Evolutionary conservation across 1,284 basidiomycete genomes (phyloP), one percentile per base, ranked within the genome.

Genomic region (Termitomyces sp.): DNA sequence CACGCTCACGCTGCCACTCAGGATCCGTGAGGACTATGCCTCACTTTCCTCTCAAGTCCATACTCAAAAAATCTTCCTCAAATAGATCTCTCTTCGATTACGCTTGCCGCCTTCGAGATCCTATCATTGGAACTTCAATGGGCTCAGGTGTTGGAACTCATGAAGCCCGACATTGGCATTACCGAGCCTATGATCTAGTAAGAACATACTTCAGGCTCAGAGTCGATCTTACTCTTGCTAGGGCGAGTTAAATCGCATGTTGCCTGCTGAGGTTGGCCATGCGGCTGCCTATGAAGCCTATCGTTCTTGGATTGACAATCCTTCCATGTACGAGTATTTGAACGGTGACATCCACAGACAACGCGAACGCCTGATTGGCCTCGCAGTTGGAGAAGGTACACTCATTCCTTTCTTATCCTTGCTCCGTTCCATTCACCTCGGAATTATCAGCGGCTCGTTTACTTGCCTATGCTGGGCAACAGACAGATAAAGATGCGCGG

Each of bases 231-330:
- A 19, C 45, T 41, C 47, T 42, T 30, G 10, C 12, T 55, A 81
- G 78, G 73, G 72, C 33, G 76, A 81, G 61, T 65, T 78, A 13
- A 70, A 66, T 54, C 65, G 70, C 21, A 70, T 83, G 66, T 64
- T 71, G 6, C 80, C 83, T 1, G 61, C 67, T 19, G 81, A 85
- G 55, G 73, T 87, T 30, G 84, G 84, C 0, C 78, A 84, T 61
- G 84, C 84, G 2, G 83, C 84, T n/a, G 84, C 83, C 0, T 87
- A 86, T 63, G 82, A 86, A 63, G 82, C 81, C 0, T 83, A 83
- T 67, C 75, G 82, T n/a, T 75, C 74, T 43, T 85, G 82, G 81
- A 80, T 79, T 55, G 75, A 80, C 59, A 78, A 81, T 53, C 73
- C 68, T 43, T 70, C 70, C 1, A 71, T 84, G 38, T 78, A 81